Conservation (phyloP, 306 rosid genomes). For the Macrotyloma uniflorum region DNA sequence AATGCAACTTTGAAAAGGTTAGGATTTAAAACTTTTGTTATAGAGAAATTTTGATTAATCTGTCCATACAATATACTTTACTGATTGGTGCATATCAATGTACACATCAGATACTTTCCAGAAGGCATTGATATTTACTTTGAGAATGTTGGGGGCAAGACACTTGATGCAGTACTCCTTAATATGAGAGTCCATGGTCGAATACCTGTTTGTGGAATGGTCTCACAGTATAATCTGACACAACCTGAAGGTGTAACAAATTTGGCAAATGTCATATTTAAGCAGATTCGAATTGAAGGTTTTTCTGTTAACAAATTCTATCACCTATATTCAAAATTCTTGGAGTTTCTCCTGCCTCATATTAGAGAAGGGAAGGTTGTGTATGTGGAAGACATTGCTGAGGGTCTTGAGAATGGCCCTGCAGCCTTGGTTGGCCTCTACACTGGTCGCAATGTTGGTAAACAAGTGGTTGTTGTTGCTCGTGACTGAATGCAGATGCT, state of each 20-base stretch:
- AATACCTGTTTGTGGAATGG: slow-evolving; percentile 44
- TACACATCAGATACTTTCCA: slow-evolving; percentile 31
- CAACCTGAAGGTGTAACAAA: slow-evolving; percentile 41
- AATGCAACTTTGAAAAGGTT: slow-evolving; percentile 36
- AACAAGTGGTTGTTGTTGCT: slow-evolving; percentile 44
- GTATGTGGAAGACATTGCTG: slow-evolving; percentile 40
- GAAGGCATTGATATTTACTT: slow-evolving; percentile 34
- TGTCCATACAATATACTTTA: background rate
- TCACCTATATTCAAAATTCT: slow-evolving; percentile 40
- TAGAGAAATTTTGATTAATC: background rate
- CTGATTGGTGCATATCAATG: background rate
- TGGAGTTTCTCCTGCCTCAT: slow-evolving; percentile 38
- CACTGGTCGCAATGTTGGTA: slow-evolving; percentile 42
- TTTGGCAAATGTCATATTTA: slow-evolving; percentile 35
- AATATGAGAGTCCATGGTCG: slow-evolving; percentile 41
- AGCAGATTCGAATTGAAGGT: slow-evolving; percentile 36
- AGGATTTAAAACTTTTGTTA: background rate
- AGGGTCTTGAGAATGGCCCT: slow-evolving; percentile 47
- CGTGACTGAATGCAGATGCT: background rate
- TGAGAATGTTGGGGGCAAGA: slow-evolving; percentile 46
- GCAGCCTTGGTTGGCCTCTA: slow-evolving; percentile 37
- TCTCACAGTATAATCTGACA: slow-evolving; percentile 45
- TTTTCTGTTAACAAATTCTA: slow-evolving; percentile 6
- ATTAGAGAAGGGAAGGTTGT: slow-evolving; percentile 41
- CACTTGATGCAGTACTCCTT: slow-evolving; percentile 42